phyloP scores from a whole-genome alignment of 306 rosid genomes.

The Cucurbita moschata region DNA sequence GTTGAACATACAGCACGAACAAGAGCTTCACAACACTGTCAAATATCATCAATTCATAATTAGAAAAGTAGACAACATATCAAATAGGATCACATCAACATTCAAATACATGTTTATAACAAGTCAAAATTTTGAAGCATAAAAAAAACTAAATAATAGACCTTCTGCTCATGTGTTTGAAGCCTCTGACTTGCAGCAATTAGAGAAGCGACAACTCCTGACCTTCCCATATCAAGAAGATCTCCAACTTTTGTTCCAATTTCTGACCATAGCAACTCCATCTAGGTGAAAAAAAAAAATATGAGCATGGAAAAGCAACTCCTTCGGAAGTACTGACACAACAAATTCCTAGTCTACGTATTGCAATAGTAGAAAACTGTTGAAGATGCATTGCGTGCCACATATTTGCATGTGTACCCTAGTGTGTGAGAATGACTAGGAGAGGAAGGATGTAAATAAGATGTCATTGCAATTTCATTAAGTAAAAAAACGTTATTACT shows the following conservation, averaged over 20 bases:
- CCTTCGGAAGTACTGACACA: background rate
- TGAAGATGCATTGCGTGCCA: background rate
- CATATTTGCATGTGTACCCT: background rate
- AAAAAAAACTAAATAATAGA: slow-evolving; percentile 14
- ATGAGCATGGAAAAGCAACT: background rate
- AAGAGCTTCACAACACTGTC: slow-evolving; percentile 73
- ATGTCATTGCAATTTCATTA: background rate
- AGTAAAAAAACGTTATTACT: background rate
- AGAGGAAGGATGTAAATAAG: background rate
- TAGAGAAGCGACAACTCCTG: slow-evolving; percentile 82
- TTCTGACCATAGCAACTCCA: slow-evolving; percentile 78
- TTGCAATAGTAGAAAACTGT: background rate
- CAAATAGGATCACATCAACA: background rate
- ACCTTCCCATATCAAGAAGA: slow-evolving; percentile 68
- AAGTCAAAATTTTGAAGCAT: background rate
- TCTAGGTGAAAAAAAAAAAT: slow-evolving; percentile 22
- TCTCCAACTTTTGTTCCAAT: slow-evolving; percentile 54
- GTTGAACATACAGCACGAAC: slow-evolving; percentile 43
- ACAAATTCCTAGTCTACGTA: background rate
- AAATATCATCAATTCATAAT: slow-evolving; percentile 14
- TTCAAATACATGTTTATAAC: background rate
- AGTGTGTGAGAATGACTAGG: background rate
- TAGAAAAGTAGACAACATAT: slow-evolving; percentile 6
- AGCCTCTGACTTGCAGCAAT: slow-evolving; percentile 76
- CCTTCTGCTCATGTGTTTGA: slow-evolving; percentile 60